Evolutionary conservation across 495 filamentous ascomycete species (phyloP), one percentile per base, ranked within the genome.

Genomic region (Lophiostoma macrostomum): DNA sequence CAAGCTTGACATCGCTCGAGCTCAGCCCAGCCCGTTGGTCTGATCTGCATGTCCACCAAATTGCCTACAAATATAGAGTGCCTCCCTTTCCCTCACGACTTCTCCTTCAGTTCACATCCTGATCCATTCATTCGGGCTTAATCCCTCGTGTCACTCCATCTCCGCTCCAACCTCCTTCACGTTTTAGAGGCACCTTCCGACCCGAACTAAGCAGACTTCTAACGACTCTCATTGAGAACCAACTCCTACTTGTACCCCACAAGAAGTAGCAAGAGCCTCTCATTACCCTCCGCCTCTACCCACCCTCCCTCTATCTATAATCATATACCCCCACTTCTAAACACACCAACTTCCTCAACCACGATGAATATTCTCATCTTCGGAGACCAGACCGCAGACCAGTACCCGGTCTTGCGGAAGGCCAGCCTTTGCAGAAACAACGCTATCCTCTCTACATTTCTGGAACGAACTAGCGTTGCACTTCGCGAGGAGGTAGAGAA

Each of bases 311-410:
- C 40, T 54, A 29, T 2, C 16, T 41, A 27, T 12, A 16, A 28
- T 42, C 43, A 28, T 50, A 50, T 57, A 57, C 53, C 53, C 46
- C 41, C 31, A 42, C 36, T 19, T n/a, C n/a, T n/a, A n/a, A n/a
- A n/a, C n/a, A n/a, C n/a, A n/a, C n/a, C n/a, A n/a, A n/a, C 35
- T 37, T 27, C n/a, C 36, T 31, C 57, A 35, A 23, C 35, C 58
- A 64, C 27, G 30, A 69, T 69, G 68, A 70, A 71, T 48, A 54
- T 64, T 34, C 61, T 69, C 38, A 56, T 73, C 36, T 89, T 90
- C 67, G 88, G 87, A 73, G 87, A 93, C 68, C 86, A 90, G 74
- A 88, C 86, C 23, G 75, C 82, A 58, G 82, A 87, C 64, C 83
- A 84, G 45, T 81, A 84, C 57, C 73, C 75, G 38, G 81, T 86